Conservation (phyloP, 306 rosid species). For the Cucurbita maxima region DNA sequence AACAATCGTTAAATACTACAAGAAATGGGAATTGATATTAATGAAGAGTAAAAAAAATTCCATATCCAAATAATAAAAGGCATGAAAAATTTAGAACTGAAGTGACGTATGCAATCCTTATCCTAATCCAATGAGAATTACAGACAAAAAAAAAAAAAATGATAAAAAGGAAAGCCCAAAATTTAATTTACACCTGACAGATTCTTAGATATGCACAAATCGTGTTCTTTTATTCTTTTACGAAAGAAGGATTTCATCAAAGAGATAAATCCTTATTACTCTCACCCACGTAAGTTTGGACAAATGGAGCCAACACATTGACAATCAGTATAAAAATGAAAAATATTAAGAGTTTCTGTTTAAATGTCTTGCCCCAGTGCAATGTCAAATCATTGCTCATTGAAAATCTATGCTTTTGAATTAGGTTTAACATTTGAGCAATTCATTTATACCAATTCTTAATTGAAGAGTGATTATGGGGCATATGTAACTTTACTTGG, state of each 20-base stretch:
- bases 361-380: too few relatives aligned
- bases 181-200: background rate
- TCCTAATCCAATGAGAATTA: background rate
- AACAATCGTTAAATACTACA: background rate
- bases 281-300: too few relatives aligned
- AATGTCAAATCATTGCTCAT: too few relatives aligned
- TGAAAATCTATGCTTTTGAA: too few relatives aligned
- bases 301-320: too few relatives aligned
- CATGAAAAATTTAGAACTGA: background rate
- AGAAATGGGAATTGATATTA: background rate
- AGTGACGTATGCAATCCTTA: background rate
- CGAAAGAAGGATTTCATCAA: background rate
- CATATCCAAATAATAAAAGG: background rate
- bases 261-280: too few relatives aligned
- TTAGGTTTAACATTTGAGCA: too few relatives aligned
- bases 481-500: too few relatives aligned
- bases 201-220: background rate
- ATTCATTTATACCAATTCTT: too few relatives aligned
- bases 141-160: background rate
- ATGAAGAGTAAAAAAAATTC: background rate
- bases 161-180: background rate
- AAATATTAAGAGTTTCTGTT: too few relatives aligned
- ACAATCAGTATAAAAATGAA: too few relatives aligned
- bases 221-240: background rate
- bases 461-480: too few relatives aligned